phyloP scores from a whole-genome alignment of 1,284 basidiomycete genomes.

The Uromyces viciae-fabae region DNA sequence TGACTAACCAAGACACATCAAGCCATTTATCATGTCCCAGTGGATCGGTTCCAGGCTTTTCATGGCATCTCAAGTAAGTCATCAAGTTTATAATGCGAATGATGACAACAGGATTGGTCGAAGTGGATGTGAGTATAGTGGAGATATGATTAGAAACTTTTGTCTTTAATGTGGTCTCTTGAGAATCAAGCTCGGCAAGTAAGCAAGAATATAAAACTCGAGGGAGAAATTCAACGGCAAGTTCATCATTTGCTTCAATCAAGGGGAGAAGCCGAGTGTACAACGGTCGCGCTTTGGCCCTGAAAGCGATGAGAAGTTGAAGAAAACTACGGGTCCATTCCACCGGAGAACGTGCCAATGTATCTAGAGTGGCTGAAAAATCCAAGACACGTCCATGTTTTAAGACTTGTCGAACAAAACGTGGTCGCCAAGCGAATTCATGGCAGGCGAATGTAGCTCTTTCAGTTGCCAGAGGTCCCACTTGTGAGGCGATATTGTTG shows the following conservation, averaged over 20 bases:
- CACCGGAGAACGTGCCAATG: not conserved
- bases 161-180: not conserved
- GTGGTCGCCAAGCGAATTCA: not conserved
- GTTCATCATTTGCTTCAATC: conserved; percentile 61
- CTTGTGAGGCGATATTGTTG: not conserved
- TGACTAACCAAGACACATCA: conserved; percentile 67
- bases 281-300: conserved; percentile 53
- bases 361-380: conserved; percentile 13
- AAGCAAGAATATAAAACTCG: conserved; percentile 70
- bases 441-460: conserved; percentile 8
- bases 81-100: conserved; percentile 70
- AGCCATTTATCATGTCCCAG: conserved; percentile 78
- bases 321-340: conserved; percentile 32
- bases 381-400: not conserved
- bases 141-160: conserved; percentile 23
- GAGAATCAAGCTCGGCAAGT: conserved; percentile 50
- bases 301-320: conserved; percentile 25
- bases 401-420: not conserved
- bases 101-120: conserved; percentile 59
- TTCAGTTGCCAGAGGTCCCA: conserved; percentile 5
- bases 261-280: conserved; percentile 67
- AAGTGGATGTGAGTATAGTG: conserved; percentile 42
- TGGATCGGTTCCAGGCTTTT: conserved; percentile 59
- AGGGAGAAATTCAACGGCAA: conserved; percentile 69
- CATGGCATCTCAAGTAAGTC: conserved; percentile 73